Evolutionary conservation across 345 rosid genomes (phyloP).

Genomic region (Populus euphratica): DNA sequence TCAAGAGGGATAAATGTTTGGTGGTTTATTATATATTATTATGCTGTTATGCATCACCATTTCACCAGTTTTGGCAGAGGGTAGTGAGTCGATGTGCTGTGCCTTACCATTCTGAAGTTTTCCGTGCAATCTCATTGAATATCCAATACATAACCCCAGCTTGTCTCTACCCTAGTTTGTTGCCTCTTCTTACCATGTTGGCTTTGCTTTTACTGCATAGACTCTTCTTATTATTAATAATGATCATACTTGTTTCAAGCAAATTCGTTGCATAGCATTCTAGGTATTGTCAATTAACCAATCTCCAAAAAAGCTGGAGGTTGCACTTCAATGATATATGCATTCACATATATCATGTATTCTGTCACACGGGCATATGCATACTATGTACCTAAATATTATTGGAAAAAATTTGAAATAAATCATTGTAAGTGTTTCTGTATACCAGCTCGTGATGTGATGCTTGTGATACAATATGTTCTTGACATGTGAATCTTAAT

Average conservation of each 20-base stretch:
- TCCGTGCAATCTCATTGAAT: neutral
- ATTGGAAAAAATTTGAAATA: neutral
- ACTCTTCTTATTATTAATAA: neutral
- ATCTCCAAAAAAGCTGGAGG: neutral
- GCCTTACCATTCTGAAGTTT: neutral
- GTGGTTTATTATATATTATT: neutral
- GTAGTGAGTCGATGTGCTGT: neutral
- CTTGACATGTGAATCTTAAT: neutral
- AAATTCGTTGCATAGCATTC: neutral
- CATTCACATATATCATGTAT: neutral
- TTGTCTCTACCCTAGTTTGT: neutral
- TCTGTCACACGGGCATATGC: neutral
- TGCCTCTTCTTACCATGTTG: neutral
- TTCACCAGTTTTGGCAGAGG: neutral
- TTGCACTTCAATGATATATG: neutral
- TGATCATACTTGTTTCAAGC: neutral
- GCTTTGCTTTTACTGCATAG: neutral
- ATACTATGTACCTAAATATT: neutral
- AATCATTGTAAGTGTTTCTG: neutral
- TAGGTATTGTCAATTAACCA: neutral
- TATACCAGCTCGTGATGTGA: neutral
- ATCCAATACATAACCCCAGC: neutral
- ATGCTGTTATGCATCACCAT: neutral
- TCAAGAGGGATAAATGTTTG: neutral
- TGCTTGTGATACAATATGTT: neutral